These are phyloP conservation scores for Talaromyces amestolkiae DNA, from an alignment of 2,329 filamentous ascomycete species.

Conservation along the genomic window DNA sequence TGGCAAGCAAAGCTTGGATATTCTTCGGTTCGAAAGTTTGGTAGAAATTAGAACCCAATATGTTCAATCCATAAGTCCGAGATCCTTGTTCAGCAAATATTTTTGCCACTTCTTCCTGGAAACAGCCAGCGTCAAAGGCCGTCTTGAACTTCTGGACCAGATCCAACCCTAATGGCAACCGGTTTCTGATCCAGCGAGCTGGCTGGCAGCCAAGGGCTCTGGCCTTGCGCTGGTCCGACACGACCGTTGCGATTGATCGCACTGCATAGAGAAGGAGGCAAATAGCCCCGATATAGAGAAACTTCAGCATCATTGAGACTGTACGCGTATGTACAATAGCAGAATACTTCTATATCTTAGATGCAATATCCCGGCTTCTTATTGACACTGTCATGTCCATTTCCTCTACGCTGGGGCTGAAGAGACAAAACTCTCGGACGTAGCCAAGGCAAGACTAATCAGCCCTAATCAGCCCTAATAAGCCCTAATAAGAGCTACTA, in stretches of 20 bases:
- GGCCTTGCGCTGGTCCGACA: not conserved
- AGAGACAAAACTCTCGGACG: not conserved
- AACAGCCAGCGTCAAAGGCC: constrained; percentile 11
- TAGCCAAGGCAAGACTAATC: not conserved
- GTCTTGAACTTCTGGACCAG: not conserved
- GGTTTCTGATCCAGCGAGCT: constrained; percentile 7
- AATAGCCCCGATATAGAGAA: not conserved
- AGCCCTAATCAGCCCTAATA: no score
- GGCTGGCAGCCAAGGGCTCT: constrained; percentile 8
- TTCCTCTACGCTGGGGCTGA: not conserved
- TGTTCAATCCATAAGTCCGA: not conserved
- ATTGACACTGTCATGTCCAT: not conserved
- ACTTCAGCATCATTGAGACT: not conserved
- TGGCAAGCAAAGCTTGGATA: constrained; percentile 79
- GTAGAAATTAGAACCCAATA: constrained; percentile 24
- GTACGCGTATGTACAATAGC: not conserved
- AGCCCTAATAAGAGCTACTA: not conserved
- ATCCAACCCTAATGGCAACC: not conserved
- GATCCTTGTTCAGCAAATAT: constrained; percentile 10
- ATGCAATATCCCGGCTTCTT: not conserved
- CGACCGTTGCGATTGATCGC: not conserved
- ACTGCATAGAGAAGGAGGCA: not conserved
- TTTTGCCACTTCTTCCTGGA: not conserved
- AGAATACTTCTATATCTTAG: not conserved
- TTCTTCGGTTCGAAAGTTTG: constrained; percentile 51